Percentiles rank a stretch among this genome's conserved stretches.
Evolutionary conservation across 2,329 filamentous ascomycete genomes (phyloP).

Genomic region (Emericellopsis cladophorae): DNA sequence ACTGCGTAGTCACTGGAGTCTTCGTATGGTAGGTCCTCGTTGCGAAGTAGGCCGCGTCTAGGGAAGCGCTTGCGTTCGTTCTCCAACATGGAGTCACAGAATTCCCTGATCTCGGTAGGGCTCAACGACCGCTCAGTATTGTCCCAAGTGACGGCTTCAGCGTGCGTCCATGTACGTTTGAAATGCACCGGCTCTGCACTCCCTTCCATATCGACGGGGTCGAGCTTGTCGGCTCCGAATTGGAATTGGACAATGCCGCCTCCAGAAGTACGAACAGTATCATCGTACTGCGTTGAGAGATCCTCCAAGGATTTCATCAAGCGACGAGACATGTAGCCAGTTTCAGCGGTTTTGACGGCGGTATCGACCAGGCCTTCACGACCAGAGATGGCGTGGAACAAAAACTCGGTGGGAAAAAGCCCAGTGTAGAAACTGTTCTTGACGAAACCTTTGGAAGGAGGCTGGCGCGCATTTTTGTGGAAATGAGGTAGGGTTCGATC

Average conservation of each 20-base stretch:
- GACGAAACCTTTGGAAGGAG: slow-evolving; percentile 94
- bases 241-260: slow-evolving; percentile 91
- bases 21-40: slow-evolving; percentile 52
- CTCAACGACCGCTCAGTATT: slow-evolving; percentile 63
- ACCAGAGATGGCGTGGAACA: slow-evolving; percentile 97
- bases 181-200: slow-evolving; percentile 87
- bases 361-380: slow-evolving; percentile 98
- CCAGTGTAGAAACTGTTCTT: slow-evolving; percentile 95
- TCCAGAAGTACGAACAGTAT: slow-evolving; percentile 85
- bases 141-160: slow-evolving; percentile 63
- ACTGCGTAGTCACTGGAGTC: slow-evolving; percentile 57
- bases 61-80: slow-evolving; percentile 53
- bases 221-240: slow-evolving; percentile 89
- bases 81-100: slow-evolving; percentile 57
- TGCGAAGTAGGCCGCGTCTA: slow-evolving; percentile 47
- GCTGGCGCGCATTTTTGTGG: slow-evolving; percentile 80
- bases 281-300: slow-evolving; percentile 83
- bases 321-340: slow-evolving; percentile 96
- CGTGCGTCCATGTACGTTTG: slow-evolving; percentile 77
- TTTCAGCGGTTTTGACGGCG: slow-evolving; percentile 96
- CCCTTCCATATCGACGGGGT: slow-evolving; percentile 96
- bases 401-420: slow-evolving; percentile 78
- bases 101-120: slow-evolving; percentile 57
- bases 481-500: slow-evolving; percentile 92
- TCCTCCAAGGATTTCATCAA: slow-evolving; percentile 98